Evolutionary conservation across 768 basidiomycete species (phyloP), one percentile per base, ranked within the genome.

Genomic region (Lyophyllum semitale): DNA sequence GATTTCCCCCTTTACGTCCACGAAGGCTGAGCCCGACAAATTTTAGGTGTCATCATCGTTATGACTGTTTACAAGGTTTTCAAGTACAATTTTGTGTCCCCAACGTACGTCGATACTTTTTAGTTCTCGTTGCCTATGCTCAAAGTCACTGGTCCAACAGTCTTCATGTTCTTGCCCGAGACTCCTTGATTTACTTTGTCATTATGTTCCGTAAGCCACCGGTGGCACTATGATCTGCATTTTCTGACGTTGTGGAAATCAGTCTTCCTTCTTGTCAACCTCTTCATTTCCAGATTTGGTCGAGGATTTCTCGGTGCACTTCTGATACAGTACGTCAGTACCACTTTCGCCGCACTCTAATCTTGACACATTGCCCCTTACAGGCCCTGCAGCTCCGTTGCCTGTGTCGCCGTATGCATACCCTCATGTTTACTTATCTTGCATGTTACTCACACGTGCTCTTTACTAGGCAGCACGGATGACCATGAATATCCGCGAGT

Each of bases 401-500:
- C 62, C 13, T 66, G 64, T 35, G 54, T 66, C 32, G 62, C 60
- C 1, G 61, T 57, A 27, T 20, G 25, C 35, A 29, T 18, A 11
- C 32, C n/a, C n/a, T n/a, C n/a, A n/a, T n/a, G n/a, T n/a, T n/a
- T n/a, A 18, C 35, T n/a, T 9, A 23, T 27, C 11, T 18, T 42
- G 9, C 20, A 30, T 33, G 18, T 37, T 13, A 30, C 22, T 35
- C 15, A n/a, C n/a, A n/a, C n/a, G n/a, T n/a, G n/a, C n/a, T n/a
- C n/a, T 35, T 8, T 30, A 13, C 26, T 29, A 67, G 66, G 64
- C 66, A n/a, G 58, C 64, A 1, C 49, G 64, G 40, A 62, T 68
- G 64, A 64, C 59, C 30, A 62, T 68, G 63, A 68, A 68, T 41
- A 55, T 68, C 41, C 53, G 65, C n/a, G 53, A 60, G 40, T 51